phyloP scores from a whole-genome alignment of 139 green algal genomes.

The Microglena sp. region DNA sequence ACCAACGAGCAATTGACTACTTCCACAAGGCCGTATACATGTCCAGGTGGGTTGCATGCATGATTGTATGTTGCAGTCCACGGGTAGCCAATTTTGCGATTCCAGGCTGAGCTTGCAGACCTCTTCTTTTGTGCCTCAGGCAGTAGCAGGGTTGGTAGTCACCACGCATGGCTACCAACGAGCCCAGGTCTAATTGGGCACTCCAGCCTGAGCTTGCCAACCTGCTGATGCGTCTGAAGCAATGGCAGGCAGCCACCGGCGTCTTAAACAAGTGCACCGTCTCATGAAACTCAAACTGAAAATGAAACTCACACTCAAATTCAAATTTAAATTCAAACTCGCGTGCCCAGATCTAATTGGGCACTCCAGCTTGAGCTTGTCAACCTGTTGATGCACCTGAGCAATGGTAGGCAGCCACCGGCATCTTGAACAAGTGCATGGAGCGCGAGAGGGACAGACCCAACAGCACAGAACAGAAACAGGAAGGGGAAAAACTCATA shows the following conservation, averaged over 20 bases:
- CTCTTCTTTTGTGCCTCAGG: not conserved
- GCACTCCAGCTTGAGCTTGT: conserved; percentile 37
- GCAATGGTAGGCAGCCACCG: conserved; percentile 27
- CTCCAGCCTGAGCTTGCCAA: conserved; percentile 56
- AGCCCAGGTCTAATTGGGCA: conserved; percentile 6
- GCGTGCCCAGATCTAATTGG: not conserved
- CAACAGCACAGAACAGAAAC: no score
- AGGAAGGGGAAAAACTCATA: no score
- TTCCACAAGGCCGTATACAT: conserved; percentile 52
- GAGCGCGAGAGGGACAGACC: no score
- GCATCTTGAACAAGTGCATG: conserved; percentile 29
- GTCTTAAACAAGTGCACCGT: conserved; percentile 33
- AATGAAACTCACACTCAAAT: no score
- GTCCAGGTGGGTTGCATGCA: no score
- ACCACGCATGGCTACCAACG: conserved; percentile 58
- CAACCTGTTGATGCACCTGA: conserved; percentile 16
- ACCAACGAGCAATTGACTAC: conserved; percentile 59
- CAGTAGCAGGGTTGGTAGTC: no score
- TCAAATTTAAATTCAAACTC: no score
- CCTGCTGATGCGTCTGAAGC: conserved; percentile 51
- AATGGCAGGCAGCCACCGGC: conserved; percentile 30
- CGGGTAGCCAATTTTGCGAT: not conserved
- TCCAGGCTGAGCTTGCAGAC: not conserved
- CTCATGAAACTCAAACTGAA: no score
- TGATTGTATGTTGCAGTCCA: no score